Evolutionary conservation across 352 stramenopile species (phyloP), one percentile per base, ranked within the genome.

Genomic region (Globisporangium uncinulatum): DNA sequence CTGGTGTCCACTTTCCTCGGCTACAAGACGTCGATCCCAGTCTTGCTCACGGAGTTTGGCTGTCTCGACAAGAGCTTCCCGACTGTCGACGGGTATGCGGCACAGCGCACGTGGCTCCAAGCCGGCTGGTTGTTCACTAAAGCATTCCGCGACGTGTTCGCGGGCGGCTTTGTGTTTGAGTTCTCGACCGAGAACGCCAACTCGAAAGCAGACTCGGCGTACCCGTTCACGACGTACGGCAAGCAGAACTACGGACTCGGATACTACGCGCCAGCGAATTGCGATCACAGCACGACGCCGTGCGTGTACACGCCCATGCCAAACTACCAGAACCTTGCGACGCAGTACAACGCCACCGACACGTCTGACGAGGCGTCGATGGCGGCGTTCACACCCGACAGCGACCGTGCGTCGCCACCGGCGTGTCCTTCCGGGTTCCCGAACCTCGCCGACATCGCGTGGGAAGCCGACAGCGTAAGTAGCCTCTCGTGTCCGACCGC

Each of bases 201-300:
- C 62, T 71, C 76, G 1, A 80, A 81, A 44, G 51, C 61, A 10
- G 63, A 68, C 3, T 75, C 79, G 13, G 48, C 60, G 48, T 94
- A 77, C 59, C 85, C 86, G 24, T 96, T 95, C 63, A 91, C 73
- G 48, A 55, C 46, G 6, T 95, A 76, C 49, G 83, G 79, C 4
- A 63, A 70, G 10, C 73, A 91, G 60, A 92, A 94, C 62, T 97
- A 96, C 54, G 88, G 88, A 2, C 67, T 96, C 0, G 88, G 88
- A 6, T 97, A 92, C 71, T 95, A 85, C 54, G 72, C 69, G 11
- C 86, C 86, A 13, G 72, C 64, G 13, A 55, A 82, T 57, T 96
- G 86, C 52, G 76, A 95, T 51, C 75, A 91, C 59, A 53, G 57
- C 0, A 68, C 55, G 31, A 72, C 65, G 0, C 21, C 65, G 44